A percentile compares a stretch with the other conserved stretches of the same genome.
Evolutionary conservation across 441 rosid genomes (phyloP).

Genomic region (Corymbia citriodora): DNA sequence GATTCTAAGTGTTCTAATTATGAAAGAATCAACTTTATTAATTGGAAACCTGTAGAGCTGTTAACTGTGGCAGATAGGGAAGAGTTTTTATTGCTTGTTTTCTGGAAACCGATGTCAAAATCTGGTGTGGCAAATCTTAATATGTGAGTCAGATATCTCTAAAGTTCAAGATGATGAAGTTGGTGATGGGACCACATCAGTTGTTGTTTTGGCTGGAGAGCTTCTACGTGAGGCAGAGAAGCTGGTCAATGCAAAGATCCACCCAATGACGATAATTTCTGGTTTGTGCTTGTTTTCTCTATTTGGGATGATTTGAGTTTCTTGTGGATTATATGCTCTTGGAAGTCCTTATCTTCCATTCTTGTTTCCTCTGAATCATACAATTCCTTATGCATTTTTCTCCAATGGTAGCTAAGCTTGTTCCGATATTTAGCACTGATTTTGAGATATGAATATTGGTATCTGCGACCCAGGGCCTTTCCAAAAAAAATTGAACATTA

Average conservation of each 20-base stretch:
- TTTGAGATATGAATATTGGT: neutral
- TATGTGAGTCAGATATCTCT: constrained; percentile 58
- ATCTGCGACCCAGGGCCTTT: neutral
- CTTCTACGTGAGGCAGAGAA: constrained; percentile 96
- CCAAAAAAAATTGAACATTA: neutral
- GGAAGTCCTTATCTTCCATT: neutral
- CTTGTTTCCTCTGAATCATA: neutral
- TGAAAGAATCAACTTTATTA: neutral
- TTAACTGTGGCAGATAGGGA: neutral
- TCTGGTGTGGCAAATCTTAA: constrained; percentile 17
- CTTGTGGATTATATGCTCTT: neutral
- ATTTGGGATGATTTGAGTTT: neutral
- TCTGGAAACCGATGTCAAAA: neutral
- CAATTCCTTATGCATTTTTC: neutral
- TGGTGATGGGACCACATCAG: constrained; percentile 99
- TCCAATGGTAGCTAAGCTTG: neutral
- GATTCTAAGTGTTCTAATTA: neutral
- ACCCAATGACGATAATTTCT: constrained; percentile 95
- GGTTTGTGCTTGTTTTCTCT: constrained; percentile 31
- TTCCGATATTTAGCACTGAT: neutral
- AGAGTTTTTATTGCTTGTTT: neutral
- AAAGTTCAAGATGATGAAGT: constrained; percentile 99
- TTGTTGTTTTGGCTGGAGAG: constrained; percentile 97
- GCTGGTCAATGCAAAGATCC: constrained; percentile 87
- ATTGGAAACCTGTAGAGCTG: neutral